Base-by-base conservation (phyloP, 2,329 filamentous ascomycete species). In the Cladosporium sp. region DNA sequence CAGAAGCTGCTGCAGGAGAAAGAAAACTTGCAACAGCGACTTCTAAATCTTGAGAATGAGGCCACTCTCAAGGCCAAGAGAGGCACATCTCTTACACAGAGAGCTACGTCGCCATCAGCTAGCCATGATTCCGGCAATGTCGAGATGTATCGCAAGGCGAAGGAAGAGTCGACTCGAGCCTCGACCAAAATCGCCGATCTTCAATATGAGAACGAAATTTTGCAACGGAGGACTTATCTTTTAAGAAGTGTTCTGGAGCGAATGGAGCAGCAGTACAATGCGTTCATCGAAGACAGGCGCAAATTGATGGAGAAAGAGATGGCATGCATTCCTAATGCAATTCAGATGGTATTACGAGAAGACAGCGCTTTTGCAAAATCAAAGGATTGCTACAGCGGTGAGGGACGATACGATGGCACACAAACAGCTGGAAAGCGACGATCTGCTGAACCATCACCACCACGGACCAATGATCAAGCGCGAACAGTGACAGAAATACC, bases 1-100 rank as follows among this genome's bases (percentile, higher is more conserved):
- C 74, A 73, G 57, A 69, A 68, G 34, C 76, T 77, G 68, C 70
- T 71, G 8, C 62, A 65, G 4, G 77, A 79, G 56, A 73, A 71
- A 55, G 59, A 63, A 13, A 66, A 67, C 35, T 61, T 80, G 37
- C 37, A 58, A 39, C 42, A 57, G 34, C 47, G 51, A 15, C 36
- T 57, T 6, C 4, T 22, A 28, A 25, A 36, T 24, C 28, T 19
- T 15, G 55, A 57, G 19, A 36, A 44, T 10, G 47, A 50, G 22
- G 35, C 36, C 28, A 36, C 36, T 4, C 24, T 50, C 25, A 45
- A 19, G n/a, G 39, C 28, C 7, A 45, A 44, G 9, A 45, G 20
- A 12, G 19, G 12, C 24, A 12, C 36, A 19, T 24, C 28, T 4
- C 19, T n/a, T 44, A 3, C 37, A 8, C 28, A 44, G 12, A 35